These are phyloP conservation scores for Boletus coccyginus DNA, from an alignment of 768 basidiomycete species.

Conservation along the genomic window DNA sequence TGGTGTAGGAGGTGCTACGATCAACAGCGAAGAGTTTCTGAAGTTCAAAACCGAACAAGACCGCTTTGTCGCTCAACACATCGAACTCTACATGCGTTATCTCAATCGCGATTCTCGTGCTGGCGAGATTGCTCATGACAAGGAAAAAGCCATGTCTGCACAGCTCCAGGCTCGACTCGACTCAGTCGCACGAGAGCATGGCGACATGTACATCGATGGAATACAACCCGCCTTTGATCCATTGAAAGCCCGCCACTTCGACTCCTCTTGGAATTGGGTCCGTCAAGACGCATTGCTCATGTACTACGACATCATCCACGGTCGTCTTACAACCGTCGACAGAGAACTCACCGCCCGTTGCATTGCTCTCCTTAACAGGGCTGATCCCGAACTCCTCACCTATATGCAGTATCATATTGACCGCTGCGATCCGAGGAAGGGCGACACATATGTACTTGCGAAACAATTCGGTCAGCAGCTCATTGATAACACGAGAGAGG, in stretches of 20 bases:
- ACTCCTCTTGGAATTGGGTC: conserved; percentile 99
- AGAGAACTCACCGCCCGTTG: conserved; percentile 96
- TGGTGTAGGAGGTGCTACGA: conserved; percentile 72
- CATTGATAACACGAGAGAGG: conserved; percentile 89
- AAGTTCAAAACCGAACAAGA: conserved; percentile 95
- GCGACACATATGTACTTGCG: conserved; percentile 91
- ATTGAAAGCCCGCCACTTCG: conserved; percentile 95
- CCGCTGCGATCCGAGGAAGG: conserved; percentile 72
- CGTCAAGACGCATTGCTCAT: conserved; percentile 94
- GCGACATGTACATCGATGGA: conserved; percentile 89
- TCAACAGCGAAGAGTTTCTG: conserved; percentile 98
- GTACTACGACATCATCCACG: conserved; percentile 99
- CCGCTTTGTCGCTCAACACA: conserved; percentile 86
- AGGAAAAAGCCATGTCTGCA: conserved; percentile 70
- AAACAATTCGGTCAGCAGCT: conserved; percentile 97
- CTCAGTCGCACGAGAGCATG: conserved; percentile 86
- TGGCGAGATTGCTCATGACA: conserved; percentile 86
- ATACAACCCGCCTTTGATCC: conserved; percentile 94
- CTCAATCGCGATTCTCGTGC: conserved; percentile 90
- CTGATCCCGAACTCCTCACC: conserved; percentile 84
- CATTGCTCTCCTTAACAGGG: conserved; percentile 96
- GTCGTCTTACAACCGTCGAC: conserved; percentile 89
- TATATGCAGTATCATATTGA: conserved; percentile 98
- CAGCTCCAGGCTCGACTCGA: conserved; percentile 86
- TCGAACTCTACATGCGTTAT: conserved; percentile 97